Evolutionary conservation across 208 protist species (phyloP).

Genomic region (Polymyxa betae): DNA sequence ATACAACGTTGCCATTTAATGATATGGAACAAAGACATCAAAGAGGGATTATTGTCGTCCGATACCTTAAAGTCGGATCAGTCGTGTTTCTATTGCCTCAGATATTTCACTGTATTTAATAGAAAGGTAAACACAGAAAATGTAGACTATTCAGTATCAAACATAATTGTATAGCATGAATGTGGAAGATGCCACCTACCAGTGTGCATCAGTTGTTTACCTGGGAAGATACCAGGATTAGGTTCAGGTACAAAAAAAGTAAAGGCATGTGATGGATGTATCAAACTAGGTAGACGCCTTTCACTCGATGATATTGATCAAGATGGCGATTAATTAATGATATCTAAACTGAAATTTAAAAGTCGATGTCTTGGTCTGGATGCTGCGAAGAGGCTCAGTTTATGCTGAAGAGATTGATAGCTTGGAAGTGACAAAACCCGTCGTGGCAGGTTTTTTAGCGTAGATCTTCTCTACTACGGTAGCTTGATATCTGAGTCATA

Average conservation of each 20-base stretch:
- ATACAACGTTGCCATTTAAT: not conserved
- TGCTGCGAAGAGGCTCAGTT: no score
- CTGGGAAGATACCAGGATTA: not conserved
- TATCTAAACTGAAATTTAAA: no score
- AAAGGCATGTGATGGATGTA: not conserved
- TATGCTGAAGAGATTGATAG: no score
- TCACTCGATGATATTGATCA: no score
- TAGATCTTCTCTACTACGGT: no score
- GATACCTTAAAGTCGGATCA: not conserved
- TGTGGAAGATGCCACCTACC: not conserved
- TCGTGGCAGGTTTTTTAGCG: no score
- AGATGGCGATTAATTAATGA: no score
- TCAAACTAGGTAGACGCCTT: not conserved
- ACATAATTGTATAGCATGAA: not conserved
- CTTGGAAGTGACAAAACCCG: no score
- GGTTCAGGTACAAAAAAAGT: not conserved
- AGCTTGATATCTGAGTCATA: no score
- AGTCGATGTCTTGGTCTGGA: no score
- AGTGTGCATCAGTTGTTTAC: not conserved
- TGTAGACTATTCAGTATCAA: not conserved
- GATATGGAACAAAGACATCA: not conserved
- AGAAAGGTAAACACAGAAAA: not conserved
- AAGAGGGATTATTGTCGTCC: not conserved
- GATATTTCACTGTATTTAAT: constrained; percentile 49
- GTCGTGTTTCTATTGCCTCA: not conserved